Evolutionary conservation across 177 flowering plant species (phyloP).

Genomic region (Vitis hybrid): DNA sequence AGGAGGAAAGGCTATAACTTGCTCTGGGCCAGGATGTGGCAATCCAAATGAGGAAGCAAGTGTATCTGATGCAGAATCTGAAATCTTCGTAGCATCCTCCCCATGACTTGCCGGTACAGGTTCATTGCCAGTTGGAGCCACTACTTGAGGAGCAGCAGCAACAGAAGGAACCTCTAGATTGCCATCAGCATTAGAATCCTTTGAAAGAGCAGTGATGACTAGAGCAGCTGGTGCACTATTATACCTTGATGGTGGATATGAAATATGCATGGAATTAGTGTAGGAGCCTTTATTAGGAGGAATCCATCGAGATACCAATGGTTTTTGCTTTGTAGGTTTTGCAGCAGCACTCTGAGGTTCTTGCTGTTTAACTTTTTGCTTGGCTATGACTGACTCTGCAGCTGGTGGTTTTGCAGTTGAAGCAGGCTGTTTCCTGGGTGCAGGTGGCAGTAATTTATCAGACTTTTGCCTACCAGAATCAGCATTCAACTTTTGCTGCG

Average conservation of each 20-base stretch:
- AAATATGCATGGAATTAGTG: constrained; percentile 60
- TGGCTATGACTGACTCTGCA: constrained; percentile 31
- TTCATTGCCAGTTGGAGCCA: constrained; percentile 16
- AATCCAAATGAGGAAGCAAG: constrained; percentile 12
- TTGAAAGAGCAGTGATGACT: constrained; percentile 28
- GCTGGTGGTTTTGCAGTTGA: constrained; percentile 31
- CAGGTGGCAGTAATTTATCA: constrained; percentile 43
- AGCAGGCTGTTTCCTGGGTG: constrained; percentile 32
- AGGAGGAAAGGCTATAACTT: constrained; percentile 14
- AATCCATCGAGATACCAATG: constrained; percentile 64
- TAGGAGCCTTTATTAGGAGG: constrained; percentile 66
- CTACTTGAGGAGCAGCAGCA: constrained; percentile 12
- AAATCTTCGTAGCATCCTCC: constrained; percentile 12
- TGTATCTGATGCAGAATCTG: constrained; percentile 17
- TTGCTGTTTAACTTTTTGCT: constrained; percentile 39
- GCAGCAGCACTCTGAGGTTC: constrained; percentile 35
- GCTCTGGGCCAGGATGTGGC: constrained; percentile 3
- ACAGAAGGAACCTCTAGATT: constrained; percentile 25
- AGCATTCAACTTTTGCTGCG: constrained; percentile 28
- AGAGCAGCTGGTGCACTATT: constrained; percentile 77
- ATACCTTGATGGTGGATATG: constrained; percentile 69
- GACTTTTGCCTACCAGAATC: constrained; percentile 34
- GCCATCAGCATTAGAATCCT: constrained; percentile 36
- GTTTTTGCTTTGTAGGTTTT: constrained; percentile 55
- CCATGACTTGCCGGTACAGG: constrained; percentile 8